Evolutionary conservation across 2,329 filamentous ascomycete genomes (phyloP).

Genomic region (Talaromyces rugulosus): DNA sequence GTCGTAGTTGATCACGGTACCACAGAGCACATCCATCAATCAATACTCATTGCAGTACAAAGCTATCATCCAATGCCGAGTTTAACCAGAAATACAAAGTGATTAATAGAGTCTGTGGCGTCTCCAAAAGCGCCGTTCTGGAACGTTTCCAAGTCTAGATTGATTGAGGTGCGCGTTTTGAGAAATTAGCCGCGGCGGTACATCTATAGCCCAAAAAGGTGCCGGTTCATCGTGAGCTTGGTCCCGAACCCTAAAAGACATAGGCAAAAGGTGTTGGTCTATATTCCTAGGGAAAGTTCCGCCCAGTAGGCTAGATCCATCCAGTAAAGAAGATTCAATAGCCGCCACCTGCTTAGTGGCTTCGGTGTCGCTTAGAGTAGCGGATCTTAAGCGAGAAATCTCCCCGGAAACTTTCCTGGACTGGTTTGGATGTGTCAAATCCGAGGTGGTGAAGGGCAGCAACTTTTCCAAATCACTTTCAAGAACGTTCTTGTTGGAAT

Average conservation of each 20-base stretch:
- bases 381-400: not conserved
- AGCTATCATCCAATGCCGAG: not conserved
- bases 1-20: not conserved
- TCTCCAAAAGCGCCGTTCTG: conserved; percentile 18
- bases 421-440: not conserved
- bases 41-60: not conserved
- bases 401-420: not conserved
- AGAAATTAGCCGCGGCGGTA: not conserved
- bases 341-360: not conserved
- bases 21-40: not conserved
- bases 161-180: not conserved
- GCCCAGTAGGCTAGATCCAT: not conserved
- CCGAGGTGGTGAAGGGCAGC: not conserved
- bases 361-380: not conserved
- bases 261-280: not conserved
- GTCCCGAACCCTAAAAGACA: not conserved
- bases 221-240: not conserved
- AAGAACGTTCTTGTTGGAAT: not conserved
- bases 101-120: conserved; percentile 24
- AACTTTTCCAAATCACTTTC: not conserved
- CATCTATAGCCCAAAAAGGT: not conserved
- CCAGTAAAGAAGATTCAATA: not conserved
- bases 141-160: not conserved
- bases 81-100: not conserved
- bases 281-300: not conserved